Percentiles rank a stretch among this genome's conserved stretches.
Conservation (phyloP, 305 asterid genomes). For the Caryopteris hybrid region DNA sequence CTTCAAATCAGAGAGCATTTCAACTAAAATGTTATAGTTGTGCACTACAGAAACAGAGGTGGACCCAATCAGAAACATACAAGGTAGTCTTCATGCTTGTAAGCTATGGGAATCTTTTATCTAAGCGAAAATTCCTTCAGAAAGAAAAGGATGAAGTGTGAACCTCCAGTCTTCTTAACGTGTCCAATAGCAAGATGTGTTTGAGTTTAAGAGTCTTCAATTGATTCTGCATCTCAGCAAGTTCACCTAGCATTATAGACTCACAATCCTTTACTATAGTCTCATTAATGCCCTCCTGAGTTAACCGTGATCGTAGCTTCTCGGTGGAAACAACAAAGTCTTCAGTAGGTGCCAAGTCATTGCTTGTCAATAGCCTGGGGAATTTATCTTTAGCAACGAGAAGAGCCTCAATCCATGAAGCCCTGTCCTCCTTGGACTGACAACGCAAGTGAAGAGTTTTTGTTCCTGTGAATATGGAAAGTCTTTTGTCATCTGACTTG, state of each 20-base stretch:
- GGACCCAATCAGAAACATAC: background rate
- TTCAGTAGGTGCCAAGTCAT: constrained; percentile 71
- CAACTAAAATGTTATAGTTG: constrained; percentile 8
- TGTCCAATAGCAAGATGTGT: constrained; percentile 83
- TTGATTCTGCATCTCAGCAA: constrained; percentile 78
- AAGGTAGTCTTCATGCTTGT: constrained; percentile 1
- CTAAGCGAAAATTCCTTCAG: constrained; percentile 19
- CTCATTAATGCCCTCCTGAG: constrained; percentile 76
- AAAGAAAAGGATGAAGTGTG: constrained; percentile 18
- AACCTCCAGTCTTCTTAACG: constrained; percentile 93
- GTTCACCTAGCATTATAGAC: constrained; percentile 69
- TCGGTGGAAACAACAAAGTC: constrained; percentile 89
- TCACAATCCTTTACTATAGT: constrained; percentile 74
- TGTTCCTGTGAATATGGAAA: constrained; percentile 92
- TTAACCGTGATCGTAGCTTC: constrained; percentile 58
- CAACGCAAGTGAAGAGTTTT: constrained; percentile 95
- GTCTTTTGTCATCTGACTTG: constrained; percentile 97
- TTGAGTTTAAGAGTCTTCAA: constrained; percentile 79
- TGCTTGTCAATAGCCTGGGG: constrained; percentile 84
- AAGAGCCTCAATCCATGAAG: constrained; percentile 91
- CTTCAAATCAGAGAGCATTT: constrained; percentile 6
- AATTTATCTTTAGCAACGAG: constrained; percentile 84
- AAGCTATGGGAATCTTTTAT: constrained; percentile 7
- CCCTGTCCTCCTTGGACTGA: constrained; percentile 79
- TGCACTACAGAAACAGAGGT: constrained; percentile 4